Base-by-base conservation (phyloP, 164 flowering plant genomes). In the Houttuynia cordata region DNA sequence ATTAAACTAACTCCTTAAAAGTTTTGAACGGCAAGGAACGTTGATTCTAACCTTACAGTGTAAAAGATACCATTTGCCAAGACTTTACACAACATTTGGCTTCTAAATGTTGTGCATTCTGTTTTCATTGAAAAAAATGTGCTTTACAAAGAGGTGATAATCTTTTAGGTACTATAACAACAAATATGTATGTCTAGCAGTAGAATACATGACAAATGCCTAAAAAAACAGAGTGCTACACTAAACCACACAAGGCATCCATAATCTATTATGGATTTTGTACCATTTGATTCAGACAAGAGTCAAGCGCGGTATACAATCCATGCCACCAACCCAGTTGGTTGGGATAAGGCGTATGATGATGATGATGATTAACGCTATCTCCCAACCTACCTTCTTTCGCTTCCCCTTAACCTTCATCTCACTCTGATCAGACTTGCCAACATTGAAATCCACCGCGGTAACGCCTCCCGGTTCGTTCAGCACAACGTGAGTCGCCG, bases 51-150 rank as follows among this genome's bases (percentile, higher is more conserved):
- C 98, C 99, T 90, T 60, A 83, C 91, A 67, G 83, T 73, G 58
- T 87, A 88, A 34, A 80, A 72, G 60, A 63, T 72, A 51, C 76
- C 81, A 53, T 58, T 69, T 52, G 88, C 80, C 68, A 52, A 75
- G 50, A 91, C 91, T 78, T 86, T 91, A 71, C 97, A 94, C 70
- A 94, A 67, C 56, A 89, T 61, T 91, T 88, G 41, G 95, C 62
- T 64, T 94, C 95, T 47, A 88, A 80, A 63, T 73, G 88, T 60
- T 83, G 95, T 24, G 99, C 99, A 76, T 91, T 94, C 96, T 89
- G 86, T 25, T 37, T 15, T 18, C 62, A 59, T 13, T n/a, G n/a
- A n/a, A 39, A 41, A 19, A 34, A 19, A 45, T 45, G 4, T 7
- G 15, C 17, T 54, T 24, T 45, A 12, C 49, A 12, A 9, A 23